These are phyloP conservation scores for Saccharum officinarum DNA, from an alignment of 176 grass and related monocot species.

Conservation along the genomic window DNA sequence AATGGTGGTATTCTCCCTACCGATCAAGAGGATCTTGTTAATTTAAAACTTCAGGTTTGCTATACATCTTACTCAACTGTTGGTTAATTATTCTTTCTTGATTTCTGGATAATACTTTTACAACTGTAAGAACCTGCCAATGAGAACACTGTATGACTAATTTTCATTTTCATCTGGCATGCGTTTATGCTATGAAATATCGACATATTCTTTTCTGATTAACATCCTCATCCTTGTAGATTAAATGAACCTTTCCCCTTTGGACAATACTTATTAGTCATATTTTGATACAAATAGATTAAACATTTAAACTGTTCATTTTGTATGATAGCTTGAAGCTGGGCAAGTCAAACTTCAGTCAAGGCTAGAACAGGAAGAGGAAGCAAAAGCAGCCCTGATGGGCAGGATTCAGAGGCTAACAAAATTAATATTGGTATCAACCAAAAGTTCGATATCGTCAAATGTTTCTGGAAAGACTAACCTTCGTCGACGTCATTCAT, in stretches of 20 bases:
- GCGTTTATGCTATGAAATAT: not conserved
- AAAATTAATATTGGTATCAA: slow-evolving; percentile 96
- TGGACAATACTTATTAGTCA: not conserved
- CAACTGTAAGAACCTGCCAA: not conserved
- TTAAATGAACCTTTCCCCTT: slow-evolving; percentile 6
- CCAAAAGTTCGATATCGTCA: slow-evolving; percentile 86
- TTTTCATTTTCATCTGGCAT: not conserved
- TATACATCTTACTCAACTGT: slow-evolving; percentile 33
- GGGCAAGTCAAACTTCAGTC: slow-evolving; percentile 98
- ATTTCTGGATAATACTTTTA: slow-evolving; percentile 13
- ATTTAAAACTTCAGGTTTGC: slow-evolving; percentile 92
- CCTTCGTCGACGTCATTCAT: slow-evolving; percentile 77
- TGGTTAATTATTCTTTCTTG: slow-evolving; percentile 33
- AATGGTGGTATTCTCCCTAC: slow-evolving; percentile 58
- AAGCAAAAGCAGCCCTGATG: slow-evolving; percentile 99
- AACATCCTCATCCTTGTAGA: slow-evolving; percentile 6
- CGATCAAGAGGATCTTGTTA: slow-evolving; percentile 93
- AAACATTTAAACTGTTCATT: slow-evolving; percentile 13
- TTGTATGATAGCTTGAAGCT: slow-evolving; percentile 73
- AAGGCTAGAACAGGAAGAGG: slow-evolving; percentile 97
- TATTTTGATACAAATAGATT: slow-evolving; percentile 15
- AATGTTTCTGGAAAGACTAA: slow-evolving; percentile 64
- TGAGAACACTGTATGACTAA: not conserved
- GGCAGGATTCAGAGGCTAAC: slow-evolving; percentile 94
- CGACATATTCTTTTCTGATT: slow-evolving; percentile 4